Conservation (phyloP, 129 eudicot species). For the Tagetes erecta region DNA sequence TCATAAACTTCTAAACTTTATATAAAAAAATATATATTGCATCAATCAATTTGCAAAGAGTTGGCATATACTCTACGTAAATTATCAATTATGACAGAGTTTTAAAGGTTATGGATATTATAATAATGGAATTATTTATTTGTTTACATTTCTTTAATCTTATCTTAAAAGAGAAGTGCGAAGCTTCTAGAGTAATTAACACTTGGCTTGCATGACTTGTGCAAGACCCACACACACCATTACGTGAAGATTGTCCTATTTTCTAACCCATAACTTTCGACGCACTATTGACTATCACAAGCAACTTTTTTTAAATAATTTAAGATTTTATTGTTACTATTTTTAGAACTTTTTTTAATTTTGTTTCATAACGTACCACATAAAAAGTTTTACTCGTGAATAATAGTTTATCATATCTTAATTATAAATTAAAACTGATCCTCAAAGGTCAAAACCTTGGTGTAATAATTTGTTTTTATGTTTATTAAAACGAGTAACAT, state of each 20-base stretch:
- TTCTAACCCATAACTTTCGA: constrained; percentile 10
- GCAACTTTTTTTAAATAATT: neutral
- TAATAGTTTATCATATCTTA: no score
- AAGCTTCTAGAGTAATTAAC: constrained; percentile 23
- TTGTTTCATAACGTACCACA: no score
- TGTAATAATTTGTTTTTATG: no score
- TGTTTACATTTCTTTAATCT: neutral
- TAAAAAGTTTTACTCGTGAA: no score
- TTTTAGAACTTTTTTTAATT: no score
- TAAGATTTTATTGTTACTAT: no score
- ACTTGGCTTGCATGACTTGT: constrained; percentile 29
- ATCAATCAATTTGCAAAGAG: neutral
- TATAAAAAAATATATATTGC: neutral
- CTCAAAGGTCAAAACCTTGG: no score
- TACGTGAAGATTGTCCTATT: neutral
- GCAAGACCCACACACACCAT: neutral
- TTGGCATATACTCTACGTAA: neutral
- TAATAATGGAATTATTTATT: neutral
- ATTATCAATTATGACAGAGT: neutral
- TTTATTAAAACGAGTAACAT: neutral
- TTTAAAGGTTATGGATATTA: neutral
- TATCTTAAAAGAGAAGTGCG: constrained; percentile 14
- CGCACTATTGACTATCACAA: constrained; percentile 18
- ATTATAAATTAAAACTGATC: neutral
- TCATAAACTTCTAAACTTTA: neutral